Conservation (phyloP, 2,329 filamentous ascomycete species). For the Monilinia fructicola region DNA sequence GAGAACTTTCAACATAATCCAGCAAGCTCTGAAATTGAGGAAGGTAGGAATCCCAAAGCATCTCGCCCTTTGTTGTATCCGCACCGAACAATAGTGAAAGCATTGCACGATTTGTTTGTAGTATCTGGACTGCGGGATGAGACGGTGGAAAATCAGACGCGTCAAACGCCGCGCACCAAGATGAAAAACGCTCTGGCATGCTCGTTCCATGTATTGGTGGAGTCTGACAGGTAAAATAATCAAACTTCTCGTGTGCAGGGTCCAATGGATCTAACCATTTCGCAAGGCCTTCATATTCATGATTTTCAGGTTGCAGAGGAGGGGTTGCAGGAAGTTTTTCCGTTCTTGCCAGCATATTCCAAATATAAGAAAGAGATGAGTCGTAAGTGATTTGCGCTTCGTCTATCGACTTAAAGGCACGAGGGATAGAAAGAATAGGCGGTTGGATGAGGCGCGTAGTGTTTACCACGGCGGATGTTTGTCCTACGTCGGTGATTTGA, state of each 20-base stretch:
- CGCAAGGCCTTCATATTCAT: neutral
- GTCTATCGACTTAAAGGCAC: slow-evolving; percentile 5
- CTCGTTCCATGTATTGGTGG: neutral
- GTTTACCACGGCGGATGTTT: neutral
- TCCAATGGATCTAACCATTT: slow-evolving; percentile 3
- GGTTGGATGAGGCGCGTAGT: neutral
- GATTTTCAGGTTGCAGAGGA: neutral
- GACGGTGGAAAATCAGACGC: slow-evolving; percentile 8
- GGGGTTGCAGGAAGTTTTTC: neutral
- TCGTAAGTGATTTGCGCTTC: slow-evolving; percentile 9
- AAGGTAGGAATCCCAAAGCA: neutral
- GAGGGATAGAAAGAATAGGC: slow-evolving; percentile 1
- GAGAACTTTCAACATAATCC: neutral
- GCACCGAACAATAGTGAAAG: neutral
- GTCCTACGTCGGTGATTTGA: slow-evolving; percentile 12
- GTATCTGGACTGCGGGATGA: slow-evolving; percentile 6
- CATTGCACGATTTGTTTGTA: slow-evolving; percentile 2
- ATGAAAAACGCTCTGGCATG: neutral
- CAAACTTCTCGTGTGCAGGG: neutral
- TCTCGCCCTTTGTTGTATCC: neutral
- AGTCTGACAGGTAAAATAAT: neutral
- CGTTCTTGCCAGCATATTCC: neutral
- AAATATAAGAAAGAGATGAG: neutral
- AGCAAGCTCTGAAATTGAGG: slow-evolving; percentile 1
- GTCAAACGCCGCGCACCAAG: slow-evolving; percentile 5